Evolutionary conservation across 1,284 basidiomycete species (phyloP), one percentile per base, ranked within the genome.

Genomic region (Cystobasidiaceae sp.): DNA sequence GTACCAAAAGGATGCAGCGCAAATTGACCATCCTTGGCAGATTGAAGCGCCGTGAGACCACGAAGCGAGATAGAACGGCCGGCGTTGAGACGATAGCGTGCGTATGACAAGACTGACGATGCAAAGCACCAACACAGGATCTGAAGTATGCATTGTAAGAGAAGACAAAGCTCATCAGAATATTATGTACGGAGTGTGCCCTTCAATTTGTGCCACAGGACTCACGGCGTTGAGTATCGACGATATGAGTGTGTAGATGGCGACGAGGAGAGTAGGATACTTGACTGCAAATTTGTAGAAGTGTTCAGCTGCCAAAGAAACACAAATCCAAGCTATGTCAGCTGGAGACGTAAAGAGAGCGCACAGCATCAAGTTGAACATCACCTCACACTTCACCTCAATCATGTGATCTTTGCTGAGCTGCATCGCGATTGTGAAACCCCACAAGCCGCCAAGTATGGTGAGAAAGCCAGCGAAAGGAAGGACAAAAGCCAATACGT

Each of bases 261-360:
- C 52, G 30, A 55, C 52, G n/a, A 55, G 52, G n/a, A 55, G 37
- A 17, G 52, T 39, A 11, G 52, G 52, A n/a, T 55, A 9, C 32
- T 43, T 13, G 9, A 55, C 25, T 1, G 33, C 52, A 55, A 55
- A 55, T 9, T 43, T 21, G 25, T 55, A 55, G 52, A 55, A 55
- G 17, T 11, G 21, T 13, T 51, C 25, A 19, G 49, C 49, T 50
- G 28, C 3, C 25, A 25, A 15, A 15, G 17, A 13, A 19, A 49
- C 15, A 23, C 25, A 23, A n/a, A n/a, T n/a, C n/a, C n/a, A n/a
- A n/a, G n/a, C n/a, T n/a, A n/a, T n/a, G n/a, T n/a, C n/a, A n/a
- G n/a, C n/a, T n/a, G n/a, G n/a, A n/a, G n/a, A n/a, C n/a, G n/a
- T n/a, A n/a, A n/a, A n/a, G n/a, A n/a, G n/a, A n/a, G n/a, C n/a